These are phyloP conservation scores for Phytopythium ostracodes DNA, from an alignment of 352 stramenopile genomes.

Conservation along the genomic window DNA sequence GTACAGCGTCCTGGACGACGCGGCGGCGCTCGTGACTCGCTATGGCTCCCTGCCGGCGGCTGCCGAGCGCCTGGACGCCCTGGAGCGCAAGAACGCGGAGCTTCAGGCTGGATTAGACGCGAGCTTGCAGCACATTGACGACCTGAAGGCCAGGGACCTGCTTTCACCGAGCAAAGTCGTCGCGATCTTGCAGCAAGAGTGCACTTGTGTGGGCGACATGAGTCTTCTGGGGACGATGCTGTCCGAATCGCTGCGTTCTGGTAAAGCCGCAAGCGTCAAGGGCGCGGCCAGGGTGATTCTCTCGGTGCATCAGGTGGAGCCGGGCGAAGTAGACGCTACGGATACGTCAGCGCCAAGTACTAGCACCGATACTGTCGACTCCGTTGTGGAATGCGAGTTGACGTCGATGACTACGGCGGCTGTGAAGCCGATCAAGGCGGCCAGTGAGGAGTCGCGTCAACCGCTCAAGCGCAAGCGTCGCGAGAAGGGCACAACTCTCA, in stretches of 20 bases:
- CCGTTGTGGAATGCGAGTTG: background rate
- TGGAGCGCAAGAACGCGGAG: conserved; percentile 5
- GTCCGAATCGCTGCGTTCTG: background rate
- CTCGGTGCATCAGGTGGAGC: conserved; percentile 1
- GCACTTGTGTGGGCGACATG: conserved; percentile 1
- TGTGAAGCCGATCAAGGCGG: background rate
- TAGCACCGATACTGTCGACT: background rate
- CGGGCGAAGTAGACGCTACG: background rate
- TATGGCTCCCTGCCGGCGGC: background rate
- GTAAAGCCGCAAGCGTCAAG: background rate
- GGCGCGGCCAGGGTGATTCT: background rate
- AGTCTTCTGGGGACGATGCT: background rate
- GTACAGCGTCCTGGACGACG: conserved; percentile 1
- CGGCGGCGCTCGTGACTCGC: background rate
- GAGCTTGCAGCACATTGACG: background rate
- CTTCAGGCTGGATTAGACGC: background rate
- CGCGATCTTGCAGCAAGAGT: background rate
- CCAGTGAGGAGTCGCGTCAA: background rate
- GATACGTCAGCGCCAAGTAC: background rate
- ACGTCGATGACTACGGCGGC: background rate
- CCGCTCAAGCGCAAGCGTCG: background rate
- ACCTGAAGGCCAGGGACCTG: background rate
- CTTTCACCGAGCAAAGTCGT: background rate
- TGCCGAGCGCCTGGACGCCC: background rate
- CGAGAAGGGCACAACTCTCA: background rate